phyloP scores from a whole-genome alignment of 1,284 basidiomycete species.

The Lentinula novae-zelandiae region DNA sequence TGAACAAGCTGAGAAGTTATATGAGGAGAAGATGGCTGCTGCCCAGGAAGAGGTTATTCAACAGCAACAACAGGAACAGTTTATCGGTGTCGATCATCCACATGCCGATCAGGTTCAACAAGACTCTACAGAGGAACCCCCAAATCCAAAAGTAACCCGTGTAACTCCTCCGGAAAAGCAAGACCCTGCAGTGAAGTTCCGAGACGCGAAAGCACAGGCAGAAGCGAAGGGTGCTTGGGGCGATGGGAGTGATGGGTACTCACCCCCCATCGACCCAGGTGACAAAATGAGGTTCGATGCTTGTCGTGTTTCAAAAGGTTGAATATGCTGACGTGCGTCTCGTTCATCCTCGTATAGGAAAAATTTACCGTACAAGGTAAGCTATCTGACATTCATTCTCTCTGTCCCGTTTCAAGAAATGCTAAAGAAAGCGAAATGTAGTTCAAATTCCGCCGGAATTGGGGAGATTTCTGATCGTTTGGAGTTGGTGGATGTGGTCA shows the following conservation, averaged over 20 bases:
- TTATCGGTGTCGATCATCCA: conserved; percentile 21
- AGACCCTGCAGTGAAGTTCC: conserved; percentile 60
- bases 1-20: conserved; percentile 28
- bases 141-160: conserved; percentile 52
- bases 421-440: conserved; percentile 51
- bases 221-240: conserved; percentile 65
- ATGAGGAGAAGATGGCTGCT: conserved; percentile 25
- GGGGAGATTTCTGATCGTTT: conserved; percentile 73
- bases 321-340: background rate
- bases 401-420: conserved; percentile 28
- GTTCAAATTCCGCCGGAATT: conserved; percentile 84
- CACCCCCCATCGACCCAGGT: conserved; percentile 60
- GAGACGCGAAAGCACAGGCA: conserved; percentile 47
- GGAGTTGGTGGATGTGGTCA: background rate
- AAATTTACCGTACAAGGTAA: conserved; percentile 84
- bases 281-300: conserved; percentile 64
- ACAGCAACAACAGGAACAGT: conserved; percentile 19
- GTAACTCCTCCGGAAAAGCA: conserved; percentile 58
- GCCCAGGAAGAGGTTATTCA: conserved; percentile 21
- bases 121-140: conserved; percentile 20
- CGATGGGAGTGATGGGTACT: conserved; percentile 68
- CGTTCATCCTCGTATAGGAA: conserved; percentile 38
- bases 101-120: conserved; percentile 31
- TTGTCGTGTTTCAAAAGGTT: background rate
- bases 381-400: conserved; percentile 15